Evolutionary conservation across 495 filamentous ascomycete species (phyloP), one percentile per base, ranked within the genome.

Genomic region (Acidiella bohemica): DNA sequence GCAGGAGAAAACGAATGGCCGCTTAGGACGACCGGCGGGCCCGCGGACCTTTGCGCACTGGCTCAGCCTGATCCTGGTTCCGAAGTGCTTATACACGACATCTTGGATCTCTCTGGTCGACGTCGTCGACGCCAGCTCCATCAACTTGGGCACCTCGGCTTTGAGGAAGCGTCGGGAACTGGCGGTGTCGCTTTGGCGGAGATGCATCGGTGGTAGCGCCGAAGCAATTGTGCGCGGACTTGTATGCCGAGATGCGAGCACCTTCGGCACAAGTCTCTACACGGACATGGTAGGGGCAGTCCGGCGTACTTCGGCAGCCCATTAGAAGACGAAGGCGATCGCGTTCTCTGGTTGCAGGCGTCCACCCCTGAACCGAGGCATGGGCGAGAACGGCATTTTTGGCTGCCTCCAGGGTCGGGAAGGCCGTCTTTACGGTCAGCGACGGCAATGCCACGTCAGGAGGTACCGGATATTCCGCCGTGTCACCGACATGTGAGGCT

Each of bases 121-220:
- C 13, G 36, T 39, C 17, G 19, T 27, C n/a, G 20, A 23, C 5
- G 10, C 17, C 5, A 39, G 7, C 20, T 39, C 36, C 25, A 39
- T 39, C 36, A 39, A 16, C 36, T 39, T 39, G 12, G 36, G 36
- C 19, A 39, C 36, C 14, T 39, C 36, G 12, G 25, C 36, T 10
- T 16, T 25, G 10, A 39, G 16, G 25, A 39, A 39, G 12, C 25
- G 21, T 11, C 25, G 14, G 8, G n/a, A 7, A 16, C 36, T 39
- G 4, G 18, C 19, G 36, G 12, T 39, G 36, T 27, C 36, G 18
- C 22, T 39, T 39, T 7, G 36, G 36, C 10, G n/a, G n/a, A n/a
- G n/a, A n/a, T n/a, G 23, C 13, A 6, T 20, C 22, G 17, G 16
- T 12, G 5, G 18, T 8, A 5, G n/a, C 34, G 21, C n/a, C n/a